Percentiles rank a stretch among this genome's conserved stretches.
phyloP scores from a whole-genome alignment of 306 rosid genomes.

The Glycine tomentella region DNA sequence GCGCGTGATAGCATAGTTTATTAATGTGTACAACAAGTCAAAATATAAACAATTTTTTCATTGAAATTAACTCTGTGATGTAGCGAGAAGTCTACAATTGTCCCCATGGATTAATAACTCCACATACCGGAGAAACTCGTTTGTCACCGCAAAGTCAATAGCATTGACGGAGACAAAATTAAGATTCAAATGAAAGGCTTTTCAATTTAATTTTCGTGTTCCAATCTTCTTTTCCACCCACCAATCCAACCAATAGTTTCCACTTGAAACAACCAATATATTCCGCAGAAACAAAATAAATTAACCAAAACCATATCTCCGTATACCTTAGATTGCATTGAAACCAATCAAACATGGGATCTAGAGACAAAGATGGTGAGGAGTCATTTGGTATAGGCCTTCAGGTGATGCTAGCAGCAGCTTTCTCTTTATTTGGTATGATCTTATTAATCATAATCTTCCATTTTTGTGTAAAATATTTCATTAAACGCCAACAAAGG shows the following conservation, averaged over 20 bases:
- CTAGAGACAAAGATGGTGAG: not conserved
- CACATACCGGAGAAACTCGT: not conserved
- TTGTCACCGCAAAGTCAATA: constrained; percentile 40
- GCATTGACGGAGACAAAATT: constrained; percentile 20
- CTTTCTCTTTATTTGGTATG: constrained; percentile 44
- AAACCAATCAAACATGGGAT: constrained; percentile 41
- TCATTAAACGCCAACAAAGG: constrained; percentile 33
- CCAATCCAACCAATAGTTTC: constrained; percentile 15
- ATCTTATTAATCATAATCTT: constrained; percentile 16
- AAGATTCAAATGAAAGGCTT: not conserved
- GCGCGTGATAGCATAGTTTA: not conserved
- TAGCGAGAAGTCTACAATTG: not conserved
- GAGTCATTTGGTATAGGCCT: not conserved
- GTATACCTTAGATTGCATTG: not conserved
- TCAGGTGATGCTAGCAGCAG: constrained; percentile 36
- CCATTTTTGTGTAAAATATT: constrained; percentile 30
- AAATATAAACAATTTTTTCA: not conserved
- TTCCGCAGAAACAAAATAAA: not conserved
- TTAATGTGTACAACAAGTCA: not conserved
- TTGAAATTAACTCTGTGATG: not conserved
- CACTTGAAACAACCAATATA: constrained; percentile 16
- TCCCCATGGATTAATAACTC: constrained; percentile 5
- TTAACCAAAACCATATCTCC: constrained; percentile 1
- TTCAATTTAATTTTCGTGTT: not conserved
- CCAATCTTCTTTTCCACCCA: constrained; percentile 12